Evolutionary conservation across 2,329 filamentous ascomycete species (phyloP), one percentile per base, ranked within the genome.

Genomic region (Ophiostoma quercus): DNA sequence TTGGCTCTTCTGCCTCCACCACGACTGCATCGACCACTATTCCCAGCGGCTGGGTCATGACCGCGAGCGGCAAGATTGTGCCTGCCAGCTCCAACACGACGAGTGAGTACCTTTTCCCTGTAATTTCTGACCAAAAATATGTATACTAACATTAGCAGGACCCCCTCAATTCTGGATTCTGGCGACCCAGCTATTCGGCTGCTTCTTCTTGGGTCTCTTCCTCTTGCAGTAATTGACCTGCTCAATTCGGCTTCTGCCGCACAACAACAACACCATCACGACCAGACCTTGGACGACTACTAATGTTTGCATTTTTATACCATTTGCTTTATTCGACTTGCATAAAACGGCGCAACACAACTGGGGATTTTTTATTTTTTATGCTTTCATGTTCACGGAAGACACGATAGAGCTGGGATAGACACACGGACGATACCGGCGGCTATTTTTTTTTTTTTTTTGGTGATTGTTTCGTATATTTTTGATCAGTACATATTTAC

Each of bases 11-110:
- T 2, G 80, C 80, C 69, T 80, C 85, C 70, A 84, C 83, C 6
- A 83, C 83, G 16, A 82, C 85, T 14, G 81, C 81, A 39, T 81
- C 84, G 4, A 75, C 77, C 57, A 79, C 82, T 73, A 87, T 96
- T 71, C 92, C 94, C 57, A 87, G 84, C 75, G 92, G 91, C 71
- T 97, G 92, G 92, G 85, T 88, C 72, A 91, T 95, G 80, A 92
- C 89, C 67, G 83, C 88, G 72, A 86, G 88, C 74, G 92, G 92
- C 77, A 94, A 94, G 82, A 88, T 95, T 75, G 84, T 92, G 76
- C 91, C 91, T 77, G 85, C 88, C 74, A 87, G 84, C 79, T 87
- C 87, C 81, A 87, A 87, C 76, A 83, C n/a, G 34, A 65, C 62
- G 34, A 34, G 62, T 65, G 34, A 65, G 60, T 39, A 34, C 8